phyloP scores from a whole-genome alignment of 331 rosid species.

The Quercus lobata region DNA sequence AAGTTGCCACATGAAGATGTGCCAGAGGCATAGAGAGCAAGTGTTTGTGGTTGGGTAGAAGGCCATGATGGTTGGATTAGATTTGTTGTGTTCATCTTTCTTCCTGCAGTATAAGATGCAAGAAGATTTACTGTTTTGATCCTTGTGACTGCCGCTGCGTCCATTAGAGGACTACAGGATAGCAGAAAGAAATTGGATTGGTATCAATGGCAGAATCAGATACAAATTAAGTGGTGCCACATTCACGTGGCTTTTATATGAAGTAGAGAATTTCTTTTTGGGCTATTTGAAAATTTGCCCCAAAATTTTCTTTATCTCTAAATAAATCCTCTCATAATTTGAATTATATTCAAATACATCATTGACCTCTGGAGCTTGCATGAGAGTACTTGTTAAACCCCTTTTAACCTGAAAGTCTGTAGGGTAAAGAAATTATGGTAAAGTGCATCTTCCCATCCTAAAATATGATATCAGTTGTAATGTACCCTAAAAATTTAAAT shows the following conservation, averaged over 20 bases:
- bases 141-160: background rate
- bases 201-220: background rate
- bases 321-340: background rate
- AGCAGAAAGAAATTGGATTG: background rate
- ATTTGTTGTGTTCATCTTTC: background rate
- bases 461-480: too few species aligned
- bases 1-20: background rate
- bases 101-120: background rate
- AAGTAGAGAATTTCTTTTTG: background rate
- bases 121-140: background rate
- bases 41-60: background rate
- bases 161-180: background rate
- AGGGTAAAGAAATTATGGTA: background rate
- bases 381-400: background rate
- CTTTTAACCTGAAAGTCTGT: background rate
- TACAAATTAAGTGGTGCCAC: background rate
- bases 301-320: background rate
- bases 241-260: background rate
- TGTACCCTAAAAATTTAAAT: too few species aligned
- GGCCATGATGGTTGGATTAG: background rate
- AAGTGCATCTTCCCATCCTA: too few species aligned
- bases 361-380: background rate
- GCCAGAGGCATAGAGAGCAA: background rate
- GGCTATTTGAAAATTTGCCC: background rate
- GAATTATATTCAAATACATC: background rate